A percentile compares a stretch with the other conserved stretches of the same genome.
These are phyloP conservation scores for Penicillium crystallinum DNA, from an alignment of 495 filamentous ascomycete species.

Conservation along the genomic window DNA sequence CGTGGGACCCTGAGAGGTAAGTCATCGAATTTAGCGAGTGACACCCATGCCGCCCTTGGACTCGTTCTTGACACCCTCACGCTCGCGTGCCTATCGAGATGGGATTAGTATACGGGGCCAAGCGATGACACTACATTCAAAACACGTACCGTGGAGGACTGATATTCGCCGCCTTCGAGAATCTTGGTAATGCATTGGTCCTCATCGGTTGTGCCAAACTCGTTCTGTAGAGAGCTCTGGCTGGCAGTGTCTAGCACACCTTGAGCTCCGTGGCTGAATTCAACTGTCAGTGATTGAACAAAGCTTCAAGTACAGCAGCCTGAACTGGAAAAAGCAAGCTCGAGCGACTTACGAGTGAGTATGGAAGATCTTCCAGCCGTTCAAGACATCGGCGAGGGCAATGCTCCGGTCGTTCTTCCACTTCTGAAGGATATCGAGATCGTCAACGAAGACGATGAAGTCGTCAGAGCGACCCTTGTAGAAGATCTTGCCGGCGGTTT, in stretches of 20 bases:
- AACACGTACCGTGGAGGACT: conserved; percentile 59
- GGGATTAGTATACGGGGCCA: conserved; percentile 10
- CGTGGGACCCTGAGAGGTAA: not conserved
- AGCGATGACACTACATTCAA: not conserved
- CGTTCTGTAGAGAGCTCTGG: conserved; percentile 66
- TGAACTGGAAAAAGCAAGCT: not conserved
- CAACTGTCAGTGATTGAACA: not conserved
- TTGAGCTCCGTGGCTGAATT: conserved; percentile 73
- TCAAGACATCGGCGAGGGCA: conserved; percentile 79
- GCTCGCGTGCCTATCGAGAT: conserved; percentile 26
- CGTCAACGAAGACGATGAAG: conserved; percentile 87
- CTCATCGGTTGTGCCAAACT: conserved; percentile 76
- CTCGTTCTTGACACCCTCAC: conserved; percentile 30
- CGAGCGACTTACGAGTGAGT: conserved; percentile 71
- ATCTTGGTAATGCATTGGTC: conserved; percentile 78
- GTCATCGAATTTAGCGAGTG: conserved; percentile 16
- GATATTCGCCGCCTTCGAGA: conserved; percentile 65
- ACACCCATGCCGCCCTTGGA: conserved; percentile 20
- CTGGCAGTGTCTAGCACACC: conserved; percentile 73
- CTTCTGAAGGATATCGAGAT: conserved; percentile 61
- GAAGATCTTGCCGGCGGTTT: conserved; percentile 71
- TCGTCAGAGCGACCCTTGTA: conserved; percentile 85
- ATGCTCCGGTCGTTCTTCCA: conserved; percentile 79
- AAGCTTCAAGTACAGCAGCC: no score
- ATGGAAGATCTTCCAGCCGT: conserved; percentile 82